Evolutionary conservation across 2,329 filamentous ascomycete species (phyloP).

Genomic region (Thielaviopsis ethacetica): DNA sequence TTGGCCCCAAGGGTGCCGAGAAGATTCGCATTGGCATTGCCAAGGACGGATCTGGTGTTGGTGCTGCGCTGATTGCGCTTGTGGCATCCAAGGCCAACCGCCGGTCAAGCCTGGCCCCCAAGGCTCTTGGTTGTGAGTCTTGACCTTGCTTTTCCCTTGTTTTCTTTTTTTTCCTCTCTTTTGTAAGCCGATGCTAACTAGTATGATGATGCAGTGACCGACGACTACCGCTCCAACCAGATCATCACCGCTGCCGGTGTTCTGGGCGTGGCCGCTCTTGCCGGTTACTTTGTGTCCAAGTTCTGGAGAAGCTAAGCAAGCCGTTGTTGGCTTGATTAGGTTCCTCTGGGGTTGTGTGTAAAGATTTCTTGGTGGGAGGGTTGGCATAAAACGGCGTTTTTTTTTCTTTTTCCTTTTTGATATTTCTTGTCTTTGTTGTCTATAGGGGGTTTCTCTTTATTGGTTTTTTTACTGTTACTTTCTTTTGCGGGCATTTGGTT

Average conservation of each 20-base stretch:
- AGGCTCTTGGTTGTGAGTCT: slow-evolving; percentile 6
- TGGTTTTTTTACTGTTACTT: neutral
- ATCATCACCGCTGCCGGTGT: slow-evolving; percentile 20
- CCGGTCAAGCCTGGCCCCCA: slow-evolving; percentile 8
- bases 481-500: too few relatives aligned
- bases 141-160: neutral
- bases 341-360: slow-evolving; percentile 1
- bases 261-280: slow-evolving; percentile 23
- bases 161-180: neutral
- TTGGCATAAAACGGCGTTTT: slow-evolving; percentile 3
- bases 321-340: neutral
- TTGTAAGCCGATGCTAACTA: neutral
- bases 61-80: slow-evolving; percentile 66
- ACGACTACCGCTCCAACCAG: slow-evolving; percentile 18
- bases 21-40: slow-evolving; percentile 88
- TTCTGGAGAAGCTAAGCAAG: slow-evolving; percentile 8
- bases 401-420: slow-evolving; percentile 4
- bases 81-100: slow-evolving; percentile 43
- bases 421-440: neutral
- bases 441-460: slow-evolving; percentile 3
- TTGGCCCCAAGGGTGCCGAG: slow-evolving; percentile 64
- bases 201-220: slow-evolving; percentile 17
- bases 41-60: slow-evolving; percentile 86
- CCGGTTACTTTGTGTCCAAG: slow-evolving; percentile 18
- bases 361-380: neutral